Evolutionary conservation across 2,329 filamentous ascomycete species (phyloP), one percentile per base, ranked within the genome.

Genomic region (Meredithiella fracta): DNA sequence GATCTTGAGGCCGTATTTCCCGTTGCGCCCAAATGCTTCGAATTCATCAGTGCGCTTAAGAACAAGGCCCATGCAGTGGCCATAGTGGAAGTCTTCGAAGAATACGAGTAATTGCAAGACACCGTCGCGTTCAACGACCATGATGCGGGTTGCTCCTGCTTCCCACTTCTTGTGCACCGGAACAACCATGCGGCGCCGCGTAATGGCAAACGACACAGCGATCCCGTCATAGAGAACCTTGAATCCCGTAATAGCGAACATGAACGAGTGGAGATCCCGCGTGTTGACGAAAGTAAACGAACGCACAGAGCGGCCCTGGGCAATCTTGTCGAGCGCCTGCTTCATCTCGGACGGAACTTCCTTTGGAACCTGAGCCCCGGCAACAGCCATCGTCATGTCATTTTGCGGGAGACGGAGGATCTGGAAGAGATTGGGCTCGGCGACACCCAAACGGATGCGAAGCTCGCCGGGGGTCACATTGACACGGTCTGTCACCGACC

Each of bases 111-210:
- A 71, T 66, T 94, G 87, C 22, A 85, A 69, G 14, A 85, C 77
- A 63, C 81, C 85, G 60, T 89, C 85, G 61, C 84, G 82, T 61
- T 80, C 75, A 37, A 95, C 80, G 38, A 95, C 74, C 65, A 95
- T 89, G 6, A 95, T 73, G 37, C 90, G 80, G 7, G 86, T 86
- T 38, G 76, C 77, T n/a, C 76, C 80, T 1, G 89, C 86, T 65
- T 94, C 88, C 86, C 87, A 94, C 67, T 92, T 92, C 70, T 95
- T 94, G 71, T 94, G 86, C 61, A 95, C 91, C 0, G 87, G 87
- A 15, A 94, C 87, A 11, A 95, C 86, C 83, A 90, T 92, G 61
- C 86, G 79, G 51, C 86, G 80, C 29, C 89, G 81, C 1, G 89
- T 82, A 61, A 95, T 94, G 58, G 84, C 82, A 66, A 95, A 86